phyloP scores from a whole-genome alignment of 2,329 filamentous ascomycete species.

The Xylaria sp. region DNA sequence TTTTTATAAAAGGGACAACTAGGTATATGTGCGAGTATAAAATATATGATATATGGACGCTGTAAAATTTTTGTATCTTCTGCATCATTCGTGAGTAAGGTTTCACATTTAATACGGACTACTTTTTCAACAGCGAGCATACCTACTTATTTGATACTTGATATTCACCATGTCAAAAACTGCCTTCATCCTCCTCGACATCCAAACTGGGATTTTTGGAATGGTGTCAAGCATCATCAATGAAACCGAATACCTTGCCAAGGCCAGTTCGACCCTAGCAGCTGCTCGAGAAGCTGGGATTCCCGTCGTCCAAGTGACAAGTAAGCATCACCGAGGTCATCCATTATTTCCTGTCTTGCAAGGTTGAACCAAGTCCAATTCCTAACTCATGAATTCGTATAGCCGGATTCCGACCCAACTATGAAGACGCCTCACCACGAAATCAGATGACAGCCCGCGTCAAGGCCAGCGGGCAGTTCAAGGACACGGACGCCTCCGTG shows the following conservation, averaged over 20 bases:
- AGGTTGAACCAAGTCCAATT: not conserved
- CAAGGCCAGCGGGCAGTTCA: conserved; percentile 40
- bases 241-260: conserved; percentile 44
- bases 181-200: conserved; percentile 52
- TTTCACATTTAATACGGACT: not conserved
- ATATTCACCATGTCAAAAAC: conserved; percentile 44
- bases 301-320: conserved; percentile 51
- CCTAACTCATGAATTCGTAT: not conserved
- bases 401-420: conserved; percentile 48
- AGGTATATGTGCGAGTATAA: not conserved
- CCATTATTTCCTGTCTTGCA: not conserved
- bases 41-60: conserved; percentile 18
- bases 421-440: conserved; percentile 47
- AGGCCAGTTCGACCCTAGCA: conserved; percentile 38
- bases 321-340: conserved; percentile 15
- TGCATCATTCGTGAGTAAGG: not conserved
- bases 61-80: not conserved
- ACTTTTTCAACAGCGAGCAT: not conserved
- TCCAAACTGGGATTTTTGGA: conserved; percentile 49
- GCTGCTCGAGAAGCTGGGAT: conserved; percentile 46
- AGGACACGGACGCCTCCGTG: conserved; percentile 42
- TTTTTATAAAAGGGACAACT: not conserved
- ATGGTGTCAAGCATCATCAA: conserved; percentile 32
- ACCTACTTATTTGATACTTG: not conserved
- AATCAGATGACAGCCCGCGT: conserved; percentile 43